Base-by-base conservation (phyloP, 352 stramenopile genomes). In the Pythium scleroteichum region DNA sequence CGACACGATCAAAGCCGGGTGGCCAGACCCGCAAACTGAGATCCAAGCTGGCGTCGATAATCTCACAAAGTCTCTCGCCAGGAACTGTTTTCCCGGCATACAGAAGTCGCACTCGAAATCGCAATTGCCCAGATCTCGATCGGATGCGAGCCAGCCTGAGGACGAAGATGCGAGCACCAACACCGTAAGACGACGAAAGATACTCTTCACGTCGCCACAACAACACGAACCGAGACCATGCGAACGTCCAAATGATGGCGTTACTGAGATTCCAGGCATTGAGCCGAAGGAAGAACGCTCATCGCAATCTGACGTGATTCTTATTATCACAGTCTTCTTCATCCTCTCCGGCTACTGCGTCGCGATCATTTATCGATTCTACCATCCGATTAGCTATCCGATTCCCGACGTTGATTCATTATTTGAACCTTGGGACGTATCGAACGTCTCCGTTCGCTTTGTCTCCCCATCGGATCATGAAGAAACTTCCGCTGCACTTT, bases 301-400 rank as follows among this genome's bases (percentile, higher is more conserved):
- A 3, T 32, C 52, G 0, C 52, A 51, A 4, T 40, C 16, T 9
- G 62, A 60, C 12, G 1, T 45, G 13, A 9, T 62, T 12, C 47
- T 59, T 16, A 38, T 65, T 26, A 35, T 2, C 12, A 27, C 24
- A 4, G 70, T 82, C 13, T 53, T 70, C 1, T 20, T 63, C 3
- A 57, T 68, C 32, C 42, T 88, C 3, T 16, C 71, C 3, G 53
- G 50, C n/a, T 88, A 88, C 52, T 57, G 79, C 0, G 12, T 73
- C 45, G 76, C 70, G 17, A 74, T 71, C 38, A 32, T 74, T 16
- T 82, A 77, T 64, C 76, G 75, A 19, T 79, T 68, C 48, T 73
- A 73, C 23, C 53, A 79, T 35, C 79, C 74, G 2, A 35, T 79
- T 33, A 40, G 54, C 40, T 55, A 79, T 6, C 68, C 73, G 26